Conservation (phyloP, 768 basidiomycete species). For the Termitomyces eurrhizus region DNA sequence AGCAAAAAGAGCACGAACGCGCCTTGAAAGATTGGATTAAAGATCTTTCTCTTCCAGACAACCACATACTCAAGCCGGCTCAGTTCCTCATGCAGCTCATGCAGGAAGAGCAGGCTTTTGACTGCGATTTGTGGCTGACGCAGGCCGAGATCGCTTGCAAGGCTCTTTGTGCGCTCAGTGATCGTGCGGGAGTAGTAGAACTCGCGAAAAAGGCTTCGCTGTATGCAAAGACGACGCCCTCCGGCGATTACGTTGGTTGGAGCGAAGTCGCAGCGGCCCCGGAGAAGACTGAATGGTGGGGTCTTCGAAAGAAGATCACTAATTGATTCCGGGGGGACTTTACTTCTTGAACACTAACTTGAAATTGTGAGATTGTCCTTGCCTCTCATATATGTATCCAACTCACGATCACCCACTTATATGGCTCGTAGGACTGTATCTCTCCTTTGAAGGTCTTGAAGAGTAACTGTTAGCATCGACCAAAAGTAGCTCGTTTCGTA, state of each 20-base stretch:
- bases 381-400: background rate
- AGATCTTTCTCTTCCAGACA: constrained; percentile 12
- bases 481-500: background rate
- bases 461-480: too few relatives aligned
- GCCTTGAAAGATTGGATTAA: constrained; percentile 10
- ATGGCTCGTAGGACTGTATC: background rate
- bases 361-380: background rate
- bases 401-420: background rate
- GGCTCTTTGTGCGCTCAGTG: constrained; percentile 18
- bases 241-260: constrained; percentile 16
- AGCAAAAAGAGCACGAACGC: constrained; percentile 7
- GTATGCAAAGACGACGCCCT: constrained; percentile 1
- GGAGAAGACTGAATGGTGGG: constrained; percentile 19
- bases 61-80: constrained; percentile 7
- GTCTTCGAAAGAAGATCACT: constrained; percentile 1
- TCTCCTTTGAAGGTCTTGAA: too few relatives aligned
- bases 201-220: constrained; percentile 16
- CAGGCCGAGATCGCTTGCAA: constrained; percentile 17
- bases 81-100: constrained; percentile 11
- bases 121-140: constrained; percentile 7
- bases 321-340: background rate
- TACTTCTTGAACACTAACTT: background rate
- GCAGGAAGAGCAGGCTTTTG: constrained; percentile 14
- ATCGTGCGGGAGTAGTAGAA: constrained; percentile 11
- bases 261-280: constrained; percentile 15